phyloP scores from a whole-genome alignment of 768 basidiomycete genomes.

The Lactarius hengduanensis region DNA sequence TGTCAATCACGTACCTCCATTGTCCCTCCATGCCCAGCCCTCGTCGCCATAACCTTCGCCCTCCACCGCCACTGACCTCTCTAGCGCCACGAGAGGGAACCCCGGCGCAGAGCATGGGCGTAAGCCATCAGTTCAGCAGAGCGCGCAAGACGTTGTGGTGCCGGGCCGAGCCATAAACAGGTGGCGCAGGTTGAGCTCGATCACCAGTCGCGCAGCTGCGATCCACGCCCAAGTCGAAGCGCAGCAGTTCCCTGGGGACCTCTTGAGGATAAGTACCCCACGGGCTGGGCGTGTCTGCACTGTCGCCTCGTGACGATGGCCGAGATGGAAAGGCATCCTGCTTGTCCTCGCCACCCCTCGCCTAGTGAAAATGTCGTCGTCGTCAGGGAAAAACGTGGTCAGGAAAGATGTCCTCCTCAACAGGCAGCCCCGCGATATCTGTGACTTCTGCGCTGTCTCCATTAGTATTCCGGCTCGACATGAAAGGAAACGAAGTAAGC shows the following conservation, averaged over 20 bases:
- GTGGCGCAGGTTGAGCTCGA: constrained; percentile 52
- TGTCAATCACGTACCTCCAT: constrained; percentile 45
- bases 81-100: constrained; percentile 8
- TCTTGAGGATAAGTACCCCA: too few relatives aligned
- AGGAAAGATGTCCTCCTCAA: background rate
- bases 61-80: background rate
- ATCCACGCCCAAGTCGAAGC: constrained; percentile 51
- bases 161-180: constrained; percentile 30
- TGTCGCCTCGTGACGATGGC: constrained; percentile 1
- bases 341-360: too few relatives aligned
- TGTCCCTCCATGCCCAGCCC: constrained; percentile 53
- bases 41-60: background rate
- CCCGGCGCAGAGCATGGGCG: constrained; percentile 33
- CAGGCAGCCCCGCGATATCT: background rate
- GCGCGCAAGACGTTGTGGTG: constrained; percentile 31
- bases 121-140: constrained; percentile 32
- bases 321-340: too few relatives aligned
- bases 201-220: constrained; percentile 47
- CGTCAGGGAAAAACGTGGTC: too few relatives aligned
- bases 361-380: too few relatives aligned
- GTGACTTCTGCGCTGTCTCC: background rate
- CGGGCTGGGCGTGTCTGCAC: background rate
- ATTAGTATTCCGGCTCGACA: background rate
- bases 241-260: constrained; percentile 33
- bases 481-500: background rate